These are phyloP conservation scores for Epichloe bromicola DNA, from an alignment of 2,329 filamentous ascomycete species.

Conservation along the genomic window DNA sequence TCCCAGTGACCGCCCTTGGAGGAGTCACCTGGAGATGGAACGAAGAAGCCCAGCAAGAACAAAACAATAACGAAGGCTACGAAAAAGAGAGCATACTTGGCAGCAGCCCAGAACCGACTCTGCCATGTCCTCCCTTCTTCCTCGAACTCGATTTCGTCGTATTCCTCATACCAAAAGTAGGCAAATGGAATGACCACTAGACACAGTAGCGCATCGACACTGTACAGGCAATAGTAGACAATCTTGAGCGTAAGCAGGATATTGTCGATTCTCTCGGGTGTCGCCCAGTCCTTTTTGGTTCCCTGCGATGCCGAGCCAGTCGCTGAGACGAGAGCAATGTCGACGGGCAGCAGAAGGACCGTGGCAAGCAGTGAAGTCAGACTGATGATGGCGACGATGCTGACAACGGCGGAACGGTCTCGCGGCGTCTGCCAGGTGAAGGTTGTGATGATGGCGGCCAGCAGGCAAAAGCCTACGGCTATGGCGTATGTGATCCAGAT, in stretches of 20 bases:
- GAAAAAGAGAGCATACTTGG: constrained; percentile 85
- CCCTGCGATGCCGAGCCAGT: constrained; percentile 66
- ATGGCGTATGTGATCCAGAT: constrained; percentile 93
- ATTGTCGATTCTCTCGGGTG: constrained; percentile 60
- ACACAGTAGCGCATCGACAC: constrained; percentile 79
- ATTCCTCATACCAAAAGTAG: constrained; percentile 98
- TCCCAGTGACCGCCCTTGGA: constrained; percentile 53
- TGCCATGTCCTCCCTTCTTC: constrained; percentile 63
- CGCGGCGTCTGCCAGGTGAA: constrained; percentile 84
- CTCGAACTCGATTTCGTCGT: constrained; percentile 79
- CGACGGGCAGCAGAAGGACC: constrained; percentile 82
- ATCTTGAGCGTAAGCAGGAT: constrained; percentile 73
- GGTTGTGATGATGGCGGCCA: constrained; percentile 71
- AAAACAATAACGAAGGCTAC: constrained; percentile 66
- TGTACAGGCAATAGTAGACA: constrained; percentile 89
- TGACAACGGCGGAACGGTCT: constrained; percentile 74
- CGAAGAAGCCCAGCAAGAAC: constrained; percentile 88
- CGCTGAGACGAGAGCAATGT: constrained; percentile 86
- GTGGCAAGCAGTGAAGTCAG: constrained; percentile 82
- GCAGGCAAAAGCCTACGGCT: constrained; percentile 62
- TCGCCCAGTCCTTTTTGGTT: constrained; percentile 94
- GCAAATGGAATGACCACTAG: constrained; percentile 84
- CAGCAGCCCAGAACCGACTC: constrained; percentile 65
- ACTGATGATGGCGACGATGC: constrained; percentile 72
- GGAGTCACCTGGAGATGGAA: constrained; percentile 61